Percentiles rank a stretch among this genome's conserved stretches.
Evolutionary conservation across 2,329 filamentous ascomycete genomes (phyloP).

Genomic region (Scedosporium dehoogii): DNA sequence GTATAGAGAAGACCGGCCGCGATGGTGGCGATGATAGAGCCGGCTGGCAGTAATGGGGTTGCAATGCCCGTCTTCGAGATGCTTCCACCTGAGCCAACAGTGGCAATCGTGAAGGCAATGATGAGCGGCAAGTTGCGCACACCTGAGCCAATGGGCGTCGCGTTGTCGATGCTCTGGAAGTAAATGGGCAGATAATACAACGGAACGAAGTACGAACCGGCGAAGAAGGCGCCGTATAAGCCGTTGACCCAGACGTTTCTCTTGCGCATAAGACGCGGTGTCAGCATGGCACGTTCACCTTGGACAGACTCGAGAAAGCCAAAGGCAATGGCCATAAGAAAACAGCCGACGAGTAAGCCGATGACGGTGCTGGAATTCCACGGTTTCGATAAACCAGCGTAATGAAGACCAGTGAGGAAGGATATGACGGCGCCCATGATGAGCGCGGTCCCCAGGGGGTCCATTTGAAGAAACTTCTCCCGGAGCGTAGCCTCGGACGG

Average conservation of each 20-base stretch:
- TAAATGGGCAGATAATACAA: slow-evolving; percentile 40
- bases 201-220: slow-evolving; percentile 31
- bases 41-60: slow-evolving; percentile 34
- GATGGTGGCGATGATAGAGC: slow-evolving; percentile 30
- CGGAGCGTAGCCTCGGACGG: slow-evolving; percentile 24
- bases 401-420: slow-evolving; percentile 37
- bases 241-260: slow-evolving; percentile 27
- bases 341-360: slow-evolving; percentile 30
- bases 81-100: slow-evolving; percentile 26
- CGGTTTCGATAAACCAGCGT: slow-evolving; percentile 31
- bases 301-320: slow-evolving; percentile 26
- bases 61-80: slow-evolving; percentile 31
- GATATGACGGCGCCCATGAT: slow-evolving; percentile 33
- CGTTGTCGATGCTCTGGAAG: slow-evolving; percentile 30
- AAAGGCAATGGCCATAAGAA: slow-evolving; percentile 24
- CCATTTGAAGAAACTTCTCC: slow-evolving; percentile 39
- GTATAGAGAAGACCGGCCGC: slow-evolving; percentile 33
- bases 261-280: slow-evolving; percentile 25
- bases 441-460: slow-evolving; percentile 32
- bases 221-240: slow-evolving; percentile 30
- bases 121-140: slow-evolving; percentile 35
- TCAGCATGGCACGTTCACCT: slow-evolving; percentile 35
- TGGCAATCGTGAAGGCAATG: slow-evolving; percentile 31
- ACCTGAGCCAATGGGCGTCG: slow-evolving; percentile 27
- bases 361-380: slow-evolving; percentile 32